phyloP scores from a whole-genome alignment of 345 rosid species.

The Eucalyptus microcorys region DNA sequence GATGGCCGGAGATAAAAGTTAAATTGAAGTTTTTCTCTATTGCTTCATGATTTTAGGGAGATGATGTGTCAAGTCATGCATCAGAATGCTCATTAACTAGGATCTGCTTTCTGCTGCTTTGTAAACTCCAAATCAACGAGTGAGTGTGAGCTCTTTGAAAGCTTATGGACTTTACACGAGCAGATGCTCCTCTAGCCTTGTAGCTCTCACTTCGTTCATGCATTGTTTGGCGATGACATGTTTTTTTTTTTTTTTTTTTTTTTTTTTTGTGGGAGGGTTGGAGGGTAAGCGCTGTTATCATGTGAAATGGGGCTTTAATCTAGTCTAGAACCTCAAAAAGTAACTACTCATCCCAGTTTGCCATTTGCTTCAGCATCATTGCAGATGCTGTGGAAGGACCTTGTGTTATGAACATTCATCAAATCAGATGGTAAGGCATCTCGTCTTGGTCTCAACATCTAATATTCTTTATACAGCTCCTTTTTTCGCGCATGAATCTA shows the following conservation, averaged over 20 bases:
- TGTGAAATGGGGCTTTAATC: background rate
- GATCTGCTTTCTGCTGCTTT: background rate
- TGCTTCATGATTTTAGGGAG: background rate
- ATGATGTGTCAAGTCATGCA: background rate
- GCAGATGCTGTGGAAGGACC: constrained; percentile 68
- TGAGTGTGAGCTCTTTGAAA: background rate
- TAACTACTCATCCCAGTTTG: background rate
- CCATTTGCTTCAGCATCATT: constrained; percentile 52
- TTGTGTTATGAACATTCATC: constrained; percentile 70
- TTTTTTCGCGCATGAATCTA: background rate
- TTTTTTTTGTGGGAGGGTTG: background rate
- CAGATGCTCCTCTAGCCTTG: background rate
- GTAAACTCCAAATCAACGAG: background rate
- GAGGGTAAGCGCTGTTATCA: background rate
- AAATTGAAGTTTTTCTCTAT: background rate
- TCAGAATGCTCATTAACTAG: background rate
- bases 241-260: background rate
- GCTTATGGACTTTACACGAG: background rate
- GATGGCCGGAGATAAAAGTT: background rate
- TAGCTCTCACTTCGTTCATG: background rate
- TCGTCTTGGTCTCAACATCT: background rate
- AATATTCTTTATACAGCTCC: background rate
- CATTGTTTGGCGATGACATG: background rate
- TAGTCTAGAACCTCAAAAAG: background rate
- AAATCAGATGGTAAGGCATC: constrained; percentile 38